These are phyloP conservation scores for Prunus mume DNA, from an alignment of 306 rosid genomes.

Conservation along the genomic window DNA sequence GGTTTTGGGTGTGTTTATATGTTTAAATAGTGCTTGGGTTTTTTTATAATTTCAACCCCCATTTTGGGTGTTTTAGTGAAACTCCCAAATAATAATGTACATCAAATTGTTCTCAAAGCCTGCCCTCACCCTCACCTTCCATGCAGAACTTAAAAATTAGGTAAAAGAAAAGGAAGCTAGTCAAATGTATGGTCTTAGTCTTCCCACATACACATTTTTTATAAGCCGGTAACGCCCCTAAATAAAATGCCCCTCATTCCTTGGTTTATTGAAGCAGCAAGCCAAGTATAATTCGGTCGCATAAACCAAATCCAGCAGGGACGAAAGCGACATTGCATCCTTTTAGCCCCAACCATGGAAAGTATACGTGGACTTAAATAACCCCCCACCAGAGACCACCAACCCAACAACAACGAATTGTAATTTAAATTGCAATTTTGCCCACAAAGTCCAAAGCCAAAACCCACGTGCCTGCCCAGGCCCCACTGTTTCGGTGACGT, in stretches of 20 bases:
- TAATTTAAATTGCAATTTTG: neutral
- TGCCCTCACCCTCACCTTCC: neutral
- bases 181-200: slow-evolving; percentile 6
- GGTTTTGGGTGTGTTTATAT: no score
- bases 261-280: neutral
- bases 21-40: no score
- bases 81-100: no score
- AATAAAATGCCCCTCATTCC: neutral
- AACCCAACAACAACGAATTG: neutral
- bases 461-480: neutral
- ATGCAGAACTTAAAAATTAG: neutral
- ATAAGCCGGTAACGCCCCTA: neutral
- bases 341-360: slow-evolving; percentile 10
- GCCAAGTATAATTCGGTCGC: neutral
- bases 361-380: neutral
- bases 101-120: neutral
- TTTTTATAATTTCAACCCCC: no score
- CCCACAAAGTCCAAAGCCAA: neutral
- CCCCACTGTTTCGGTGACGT: neutral
- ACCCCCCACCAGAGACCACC: neutral
- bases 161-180: neutral
- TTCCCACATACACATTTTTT: neutral
- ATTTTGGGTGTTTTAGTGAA: no score
- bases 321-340: slow-evolving; percentile 22
- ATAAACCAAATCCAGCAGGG: slow-evolving; percentile 1